Evolutionary conservation across 2,329 filamentous ascomycete genomes (phyloP).

Genomic region (Chaetomiaceae sp.): DNA sequence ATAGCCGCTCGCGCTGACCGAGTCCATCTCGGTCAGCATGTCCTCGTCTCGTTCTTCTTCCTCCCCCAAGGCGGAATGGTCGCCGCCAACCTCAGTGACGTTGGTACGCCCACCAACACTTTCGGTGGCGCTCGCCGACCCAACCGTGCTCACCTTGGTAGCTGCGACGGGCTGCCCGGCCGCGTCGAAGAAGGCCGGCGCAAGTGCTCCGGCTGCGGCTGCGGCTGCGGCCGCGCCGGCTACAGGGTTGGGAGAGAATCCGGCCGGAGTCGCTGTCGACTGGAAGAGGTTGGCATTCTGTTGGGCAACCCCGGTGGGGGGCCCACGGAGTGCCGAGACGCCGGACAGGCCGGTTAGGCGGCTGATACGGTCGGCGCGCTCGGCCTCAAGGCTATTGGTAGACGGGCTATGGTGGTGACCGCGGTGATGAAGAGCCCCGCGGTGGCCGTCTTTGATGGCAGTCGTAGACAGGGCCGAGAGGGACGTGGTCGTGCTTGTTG

Average conservation of each 20-base stretch:
- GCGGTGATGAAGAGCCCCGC: slow-evolving; percentile 61
- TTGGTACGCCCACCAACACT: slow-evolving; percentile 56
- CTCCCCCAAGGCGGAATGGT: slow-evolving; percentile 39
- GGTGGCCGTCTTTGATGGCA: slow-evolving; percentile 93
- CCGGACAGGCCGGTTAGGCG: slow-evolving; percentile 87
- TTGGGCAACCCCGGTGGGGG: slow-evolving; percentile 27
- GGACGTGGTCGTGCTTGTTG: slow-evolving; percentile 86
- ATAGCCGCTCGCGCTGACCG: slow-evolving; percentile 55
- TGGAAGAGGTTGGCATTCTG: slow-evolving; percentile 33
- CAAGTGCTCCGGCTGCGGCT: slow-evolving; percentile 32
- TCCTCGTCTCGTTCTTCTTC: slow-evolving; percentile 50
- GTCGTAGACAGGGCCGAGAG: slow-evolving; percentile 88
- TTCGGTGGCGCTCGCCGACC: slow-evolving; percentile 81
- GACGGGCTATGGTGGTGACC: slow-evolving; percentile 56
- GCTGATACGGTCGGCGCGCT: slow-evolving; percentile 91
- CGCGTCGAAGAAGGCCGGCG: slow-evolving; percentile 73
- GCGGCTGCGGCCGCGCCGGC: background rate
- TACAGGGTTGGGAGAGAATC: slow-evolving; percentile 32
- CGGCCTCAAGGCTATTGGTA: slow-evolving; percentile 74
- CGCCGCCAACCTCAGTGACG: slow-evolving; percentile 46
- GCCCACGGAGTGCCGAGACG: slow-evolving; percentile 66
- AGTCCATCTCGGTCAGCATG: slow-evolving; percentile 42
- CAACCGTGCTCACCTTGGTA: slow-evolving; percentile 83
- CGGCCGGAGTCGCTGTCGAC: slow-evolving; percentile 46
- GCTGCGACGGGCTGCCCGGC: slow-evolving; percentile 60